These are phyloP conservation scores for Psophocarpus tetragonolobus DNA, from an alignment of 306 rosid genomes.

Conservation along the genomic window DNA sequence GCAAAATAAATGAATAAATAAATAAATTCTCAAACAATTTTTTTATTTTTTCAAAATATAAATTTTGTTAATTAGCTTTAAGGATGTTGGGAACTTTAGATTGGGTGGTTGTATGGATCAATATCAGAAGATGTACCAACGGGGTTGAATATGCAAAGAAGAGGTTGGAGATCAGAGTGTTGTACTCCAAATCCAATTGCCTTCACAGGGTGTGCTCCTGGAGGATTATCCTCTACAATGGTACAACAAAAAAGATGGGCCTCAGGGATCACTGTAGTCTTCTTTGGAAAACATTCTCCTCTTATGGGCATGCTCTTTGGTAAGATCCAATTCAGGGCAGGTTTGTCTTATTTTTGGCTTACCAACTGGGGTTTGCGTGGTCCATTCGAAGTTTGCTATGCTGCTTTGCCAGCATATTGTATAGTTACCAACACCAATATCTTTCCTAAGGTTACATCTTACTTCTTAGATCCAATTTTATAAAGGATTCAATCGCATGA, in stretches of 20 bases:
- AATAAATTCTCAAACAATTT: neutral
- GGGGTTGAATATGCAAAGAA: slow-evolving; percentile 53
- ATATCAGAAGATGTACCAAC: slow-evolving; percentile 59
- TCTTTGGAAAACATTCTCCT: no score
- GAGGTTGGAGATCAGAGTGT: slow-evolving; percentile 63
- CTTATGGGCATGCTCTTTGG: no score
- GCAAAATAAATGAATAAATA: neutral
- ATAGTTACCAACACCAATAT: slow-evolving; percentile 60
- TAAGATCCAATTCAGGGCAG: no score
- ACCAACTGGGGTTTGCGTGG: slow-evolving; percentile 43
- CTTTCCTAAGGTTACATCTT: slow-evolving; percentile 57
- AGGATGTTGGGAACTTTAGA: slow-evolving; percentile 2
- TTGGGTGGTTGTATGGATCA: slow-evolving; percentile 56
- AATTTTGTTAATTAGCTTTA: neutral
- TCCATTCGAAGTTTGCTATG: slow-evolving; percentile 47
- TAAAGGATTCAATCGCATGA: neutral
- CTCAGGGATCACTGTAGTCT: no score
- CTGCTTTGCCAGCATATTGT: slow-evolving; percentile 54
- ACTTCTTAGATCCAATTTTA: no score
- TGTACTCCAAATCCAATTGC: slow-evolving; percentile 48
- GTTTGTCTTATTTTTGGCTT: no score
- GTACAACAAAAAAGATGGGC: slow-evolving; percentile 73
- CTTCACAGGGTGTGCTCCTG: slow-evolving; percentile 62
- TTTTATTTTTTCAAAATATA: neutral
- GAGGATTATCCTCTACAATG: slow-evolving; percentile 46